Conservation (phyloP, 495 filamentous ascomycete species). For the Sporormia fimetaria region DNA sequence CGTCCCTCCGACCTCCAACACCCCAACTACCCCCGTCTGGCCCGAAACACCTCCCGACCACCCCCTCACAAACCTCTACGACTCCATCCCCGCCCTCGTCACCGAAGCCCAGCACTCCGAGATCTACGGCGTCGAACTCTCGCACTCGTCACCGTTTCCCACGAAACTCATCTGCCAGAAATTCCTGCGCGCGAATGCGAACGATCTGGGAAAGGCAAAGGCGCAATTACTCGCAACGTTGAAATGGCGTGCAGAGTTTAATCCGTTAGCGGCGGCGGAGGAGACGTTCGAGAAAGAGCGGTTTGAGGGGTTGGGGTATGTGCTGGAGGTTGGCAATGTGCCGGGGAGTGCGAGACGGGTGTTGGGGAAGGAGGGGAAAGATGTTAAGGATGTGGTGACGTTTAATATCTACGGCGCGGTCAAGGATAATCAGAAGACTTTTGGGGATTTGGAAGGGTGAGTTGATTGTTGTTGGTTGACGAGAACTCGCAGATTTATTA, state of each 20-base stretch:
- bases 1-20: no score
- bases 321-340: slow-evolving; percentile 37
- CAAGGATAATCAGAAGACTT: slow-evolving; percentile 62
- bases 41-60: slow-evolving; percentile 22
- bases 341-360: slow-evolving; percentile 33
- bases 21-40: no score
- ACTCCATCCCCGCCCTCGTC: slow-evolving; percentile 34
- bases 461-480: slow-evolving; percentile 24
- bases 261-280: slow-evolving; percentile 38
- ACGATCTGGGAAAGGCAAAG: slow-evolving; percentile 57
- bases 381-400: slow-evolving; percentile 44
- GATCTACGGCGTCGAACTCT: slow-evolving; percentile 63
- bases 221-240: slow-evolving; percentile 67
- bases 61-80: slow-evolving; percentile 24
- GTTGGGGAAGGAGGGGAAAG: no score
- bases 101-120: slow-evolving; percentile 46
- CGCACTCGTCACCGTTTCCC: slow-evolving; percentile 45
- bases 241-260: slow-evolving; percentile 61
- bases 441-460: slow-evolving; percentile 67
- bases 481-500: not conserved
- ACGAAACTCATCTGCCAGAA: slow-evolving; percentile 81
- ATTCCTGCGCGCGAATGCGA: slow-evolving; percentile 78
- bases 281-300: slow-evolving; percentile 40
- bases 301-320: slow-evolving; percentile 48
- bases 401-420: slow-evolving; percentile 78